These are phyloP conservation scores for Reticulascus tulasneorum DNA, from an alignment of 2,329 filamentous ascomycete genomes.

Conservation along the genomic window DNA sequence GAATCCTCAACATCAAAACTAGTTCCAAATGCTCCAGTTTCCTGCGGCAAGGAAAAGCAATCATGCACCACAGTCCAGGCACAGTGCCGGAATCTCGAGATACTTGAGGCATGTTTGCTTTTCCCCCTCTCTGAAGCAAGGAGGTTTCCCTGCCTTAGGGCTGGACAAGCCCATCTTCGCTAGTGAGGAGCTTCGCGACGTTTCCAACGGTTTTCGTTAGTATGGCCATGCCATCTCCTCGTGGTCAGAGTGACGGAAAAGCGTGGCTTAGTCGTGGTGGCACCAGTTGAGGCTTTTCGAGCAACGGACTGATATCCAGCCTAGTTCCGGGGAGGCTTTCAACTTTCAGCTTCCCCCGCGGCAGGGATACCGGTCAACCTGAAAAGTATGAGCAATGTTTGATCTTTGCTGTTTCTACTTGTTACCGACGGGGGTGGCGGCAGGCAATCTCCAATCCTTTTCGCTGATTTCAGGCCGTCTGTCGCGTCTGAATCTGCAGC, in stretches of 20 bases:
- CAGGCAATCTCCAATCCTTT: slow-evolving; percentile 1
- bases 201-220: slow-evolving; percentile 5
- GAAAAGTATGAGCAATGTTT: too few species aligned
- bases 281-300: slow-evolving; percentile 2
- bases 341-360: too few species aligned
- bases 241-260: slow-evolving; percentile 2
- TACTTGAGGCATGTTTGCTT: slow-evolving; percentile 7
- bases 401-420: slow-evolving; percentile 9
- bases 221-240: slow-evolving; percentile 8
- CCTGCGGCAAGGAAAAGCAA: slow-evolving; percentile 8
- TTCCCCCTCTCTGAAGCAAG: slow-evolving; percentile 1
- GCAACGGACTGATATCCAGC: slow-evolving; percentile 3
- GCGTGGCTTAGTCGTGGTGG: slow-evolving; percentile 3
- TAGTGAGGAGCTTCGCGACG: slow-evolving; percentile 1
- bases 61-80: neutral
- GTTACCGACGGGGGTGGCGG: slow-evolving; percentile 6
- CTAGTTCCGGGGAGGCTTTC: neutral
- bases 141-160: slow-evolving; percentile 1
- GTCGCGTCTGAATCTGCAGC: neutral
- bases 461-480: neutral
- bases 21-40: slow-evolving; percentile 4
- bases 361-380: too few species aligned
- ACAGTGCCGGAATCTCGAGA: slow-evolving; percentile 4
- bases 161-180: slow-evolving; percentile 8
- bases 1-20: slow-evolving; percentile 6